Conservation (phyloP, 805 yeast species). For the Yarrowia sp. region DNA sequence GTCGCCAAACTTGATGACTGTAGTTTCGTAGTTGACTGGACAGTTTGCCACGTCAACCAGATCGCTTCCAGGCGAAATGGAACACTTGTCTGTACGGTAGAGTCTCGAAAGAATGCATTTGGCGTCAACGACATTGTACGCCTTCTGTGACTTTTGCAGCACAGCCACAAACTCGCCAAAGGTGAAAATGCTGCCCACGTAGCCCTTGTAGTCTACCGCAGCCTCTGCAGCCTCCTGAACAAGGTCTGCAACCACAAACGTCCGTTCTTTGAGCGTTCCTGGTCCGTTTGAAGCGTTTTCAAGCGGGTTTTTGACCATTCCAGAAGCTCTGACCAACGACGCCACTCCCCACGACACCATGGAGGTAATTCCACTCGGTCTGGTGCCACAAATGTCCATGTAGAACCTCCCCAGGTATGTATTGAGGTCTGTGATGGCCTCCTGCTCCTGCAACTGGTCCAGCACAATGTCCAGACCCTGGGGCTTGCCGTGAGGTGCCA, state of each 20-base stretch:
- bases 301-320: not conserved
- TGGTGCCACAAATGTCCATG: conserved; percentile 5
- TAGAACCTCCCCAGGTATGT: conserved; percentile 8
- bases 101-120: not conserved
- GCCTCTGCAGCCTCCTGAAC: conserved; percentile 3
- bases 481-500: conserved; percentile 20
- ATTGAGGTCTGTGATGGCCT: not conserved
- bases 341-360: conserved; percentile 19
- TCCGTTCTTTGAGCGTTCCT: conserved; percentile 10
- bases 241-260: conserved; percentile 4
- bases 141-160: not conserved
- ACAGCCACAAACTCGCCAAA: conserved; percentile 4
- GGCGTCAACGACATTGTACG: not conserved
- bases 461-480: conserved; percentile 14
- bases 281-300: conserved; percentile 10
- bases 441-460: conserved; percentile 17
- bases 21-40: not conserved
- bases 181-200: conserved; percentile 13
- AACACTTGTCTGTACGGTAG: not conserved
- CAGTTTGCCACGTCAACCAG: conserved; percentile 9
- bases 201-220: not conserved
- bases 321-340: conserved; percentile 5
- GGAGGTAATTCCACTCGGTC: not conserved
- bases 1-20: conserved; percentile 22
- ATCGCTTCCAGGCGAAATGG: conserved; percentile 1